phyloP scores from a whole-genome alignment of 805 yeast species.

The Kuraishia ogatae region DNA sequence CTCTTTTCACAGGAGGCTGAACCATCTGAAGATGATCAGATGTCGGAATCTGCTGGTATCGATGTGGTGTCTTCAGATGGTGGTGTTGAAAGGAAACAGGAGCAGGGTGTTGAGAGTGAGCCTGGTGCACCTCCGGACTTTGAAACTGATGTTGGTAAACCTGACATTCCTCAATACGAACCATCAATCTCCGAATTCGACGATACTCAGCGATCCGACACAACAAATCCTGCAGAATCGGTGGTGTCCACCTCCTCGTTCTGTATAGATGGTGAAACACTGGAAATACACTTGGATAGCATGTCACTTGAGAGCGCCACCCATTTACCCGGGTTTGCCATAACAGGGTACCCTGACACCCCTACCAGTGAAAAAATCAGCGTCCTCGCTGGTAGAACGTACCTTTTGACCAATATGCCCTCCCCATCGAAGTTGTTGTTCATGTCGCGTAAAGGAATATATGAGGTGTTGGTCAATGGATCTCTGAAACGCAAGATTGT shows the following conservation, averaged over 20 bases:
- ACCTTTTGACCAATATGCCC: constrained; percentile 26
- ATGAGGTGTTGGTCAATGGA: constrained; percentile 18
- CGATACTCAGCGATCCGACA: too few relatives aligned
- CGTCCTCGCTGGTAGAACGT: constrained; percentile 24
- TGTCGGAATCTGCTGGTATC: background rate
- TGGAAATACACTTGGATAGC: background rate
- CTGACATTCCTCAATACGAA: too few relatives aligned
- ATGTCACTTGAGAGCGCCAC: background rate
- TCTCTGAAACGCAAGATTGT: constrained; percentile 15
- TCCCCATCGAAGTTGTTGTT: constrained; percentile 29
- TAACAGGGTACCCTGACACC: constrained; percentile 1
- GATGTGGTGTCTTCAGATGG: background rate
- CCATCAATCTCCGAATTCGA: too few relatives aligned
- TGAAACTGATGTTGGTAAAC: too few relatives aligned
- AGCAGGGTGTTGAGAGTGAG: too few relatives aligned
- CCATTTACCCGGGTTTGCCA: constrained; percentile 3
- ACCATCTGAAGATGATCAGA: background rate
- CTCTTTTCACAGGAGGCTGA: background rate
- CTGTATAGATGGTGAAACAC: background rate
- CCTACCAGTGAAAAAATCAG: background rate
- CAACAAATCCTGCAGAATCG: background rate
- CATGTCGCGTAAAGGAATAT: constrained; percentile 26
- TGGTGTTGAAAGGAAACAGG: too few relatives aligned
- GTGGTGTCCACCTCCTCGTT: too few relatives aligned
- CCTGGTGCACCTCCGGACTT: too few relatives aligned